A percentile compares a stretch with the other conserved stretches of the same genome.
Evolutionary conservation across 148 eudicot genomes (phyloP).

Genomic region (Salicornia ramosissima): DNA sequence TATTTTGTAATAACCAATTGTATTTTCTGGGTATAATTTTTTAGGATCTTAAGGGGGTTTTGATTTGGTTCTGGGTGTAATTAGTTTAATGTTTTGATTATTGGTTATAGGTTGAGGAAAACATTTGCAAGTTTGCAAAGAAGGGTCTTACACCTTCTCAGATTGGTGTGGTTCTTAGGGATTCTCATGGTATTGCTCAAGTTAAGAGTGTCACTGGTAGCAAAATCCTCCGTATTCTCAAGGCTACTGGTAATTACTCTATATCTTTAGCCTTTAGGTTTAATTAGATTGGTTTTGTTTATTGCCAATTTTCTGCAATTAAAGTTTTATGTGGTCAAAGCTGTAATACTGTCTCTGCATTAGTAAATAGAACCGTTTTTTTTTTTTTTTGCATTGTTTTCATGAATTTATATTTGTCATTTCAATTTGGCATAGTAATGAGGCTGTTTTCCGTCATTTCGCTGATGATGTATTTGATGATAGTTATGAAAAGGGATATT

Average conservation of each 20-base stretch:
- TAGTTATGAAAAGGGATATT: no score
- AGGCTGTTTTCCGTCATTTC: no score
- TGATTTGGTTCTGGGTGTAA: neutral
- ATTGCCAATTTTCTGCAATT: neutral
- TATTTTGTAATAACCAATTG: no score
- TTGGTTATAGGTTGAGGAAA: slow-evolving; percentile 28
- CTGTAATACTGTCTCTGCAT: no score
- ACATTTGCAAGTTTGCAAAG: slow-evolving; percentile 35
- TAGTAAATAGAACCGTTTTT: no score
- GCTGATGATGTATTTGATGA: no score
- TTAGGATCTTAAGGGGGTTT: no score
- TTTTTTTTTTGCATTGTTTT: no score
- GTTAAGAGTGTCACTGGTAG: slow-evolving; percentile 36
- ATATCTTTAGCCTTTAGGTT: neutral
- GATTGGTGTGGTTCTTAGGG: slow-evolving; percentile 43
- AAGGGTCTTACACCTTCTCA: slow-evolving; percentile 38
- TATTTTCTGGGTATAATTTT: no score
- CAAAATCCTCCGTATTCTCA: slow-evolving; percentile 40
- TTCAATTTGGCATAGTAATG: no score
- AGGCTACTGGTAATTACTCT: slow-evolving; percentile 32
- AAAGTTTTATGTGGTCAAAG: no score
- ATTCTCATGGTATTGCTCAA: slow-evolving; percentile 48
- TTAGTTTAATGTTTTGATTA: neutral
- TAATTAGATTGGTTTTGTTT: neutral
- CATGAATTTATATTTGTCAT: no score